These are phyloP conservation scores for Mimosa bimucronata DNA, from an alignment of 306 rosid species.

Conservation along the genomic window DNA sequence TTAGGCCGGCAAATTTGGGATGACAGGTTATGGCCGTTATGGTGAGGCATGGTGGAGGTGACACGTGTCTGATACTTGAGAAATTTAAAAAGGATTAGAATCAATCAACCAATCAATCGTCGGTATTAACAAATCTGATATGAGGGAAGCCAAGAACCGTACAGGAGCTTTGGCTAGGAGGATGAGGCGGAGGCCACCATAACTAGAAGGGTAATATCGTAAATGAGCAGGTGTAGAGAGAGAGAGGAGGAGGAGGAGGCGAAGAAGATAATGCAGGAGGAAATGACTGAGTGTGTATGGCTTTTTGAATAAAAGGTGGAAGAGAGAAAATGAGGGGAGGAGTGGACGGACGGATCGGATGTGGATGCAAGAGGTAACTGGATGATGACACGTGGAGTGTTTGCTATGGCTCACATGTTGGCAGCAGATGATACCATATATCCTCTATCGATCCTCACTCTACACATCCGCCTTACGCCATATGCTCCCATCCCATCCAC, in stretches of 20 bases:
- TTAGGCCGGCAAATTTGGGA: slow-evolving; percentile 67
- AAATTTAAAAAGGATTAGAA: not conserved
- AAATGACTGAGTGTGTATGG: not conserved
- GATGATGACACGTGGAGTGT: not conserved
- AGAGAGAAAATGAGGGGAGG: not conserved
- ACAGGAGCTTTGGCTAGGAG: slow-evolving; percentile 57
- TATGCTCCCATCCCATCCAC: not conserved
- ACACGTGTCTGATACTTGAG: no score
- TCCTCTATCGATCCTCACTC: not conserved
- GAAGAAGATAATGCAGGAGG: not conserved
- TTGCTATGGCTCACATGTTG: not conserved
- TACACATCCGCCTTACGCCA: not conserved
- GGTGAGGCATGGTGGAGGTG: slow-evolving; percentile 57
- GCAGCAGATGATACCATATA: not conserved
- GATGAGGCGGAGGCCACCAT: slow-evolving; percentile 50
- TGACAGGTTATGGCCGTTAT: slow-evolving; percentile 57
- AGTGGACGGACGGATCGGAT: not conserved
- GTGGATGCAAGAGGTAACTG: not conserved
- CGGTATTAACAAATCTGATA: slow-evolving; percentile 53
- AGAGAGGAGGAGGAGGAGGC: not conserved
- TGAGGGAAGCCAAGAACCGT: slow-evolving; percentile 74
- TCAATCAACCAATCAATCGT: slow-evolving; percentile 45
- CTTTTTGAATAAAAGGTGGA: not conserved
- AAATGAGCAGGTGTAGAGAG: not conserved
- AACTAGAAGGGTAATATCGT: slow-evolving; percentile 46